These are phyloP conservation scores for Talaromyces sp. DNA, from an alignment of 2,329 filamentous ascomycete species.

Conservation along the genomic window DNA sequence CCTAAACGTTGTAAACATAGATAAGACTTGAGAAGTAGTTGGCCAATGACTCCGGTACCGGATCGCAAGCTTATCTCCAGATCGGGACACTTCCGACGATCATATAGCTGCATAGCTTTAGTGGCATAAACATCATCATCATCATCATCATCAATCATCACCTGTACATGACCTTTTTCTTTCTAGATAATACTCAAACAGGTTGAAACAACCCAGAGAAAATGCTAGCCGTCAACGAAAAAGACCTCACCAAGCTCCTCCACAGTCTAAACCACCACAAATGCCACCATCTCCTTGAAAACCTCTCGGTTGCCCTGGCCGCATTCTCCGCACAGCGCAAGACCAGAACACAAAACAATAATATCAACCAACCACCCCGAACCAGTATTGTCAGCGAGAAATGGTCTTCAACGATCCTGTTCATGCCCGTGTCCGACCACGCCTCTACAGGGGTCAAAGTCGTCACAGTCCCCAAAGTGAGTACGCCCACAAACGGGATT, in stretches of 20 bases:
- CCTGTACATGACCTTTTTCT: neutral
- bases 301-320: conserved; percentile 34
- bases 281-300: conserved; percentile 35
- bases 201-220: neutral
- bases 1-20: too few species aligned
- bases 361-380: conserved; percentile 44
- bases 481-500: conserved; percentile 35
- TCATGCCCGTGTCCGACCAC: conserved; percentile 68
- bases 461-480: conserved; percentile 55
- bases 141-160: too few species aligned
- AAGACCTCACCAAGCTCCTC: conserved; percentile 33
- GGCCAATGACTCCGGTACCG: neutral
- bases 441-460: conserved; percentile 68
- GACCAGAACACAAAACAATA: conserved; percentile 18
- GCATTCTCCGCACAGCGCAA: conserved; percentile 29
- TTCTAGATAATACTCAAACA: neutral
- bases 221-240: conserved; percentile 37
- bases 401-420: conserved; percentile 56
- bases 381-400: conserved; percentile 38
- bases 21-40: neutral
- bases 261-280: conserved; percentile 30
- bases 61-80: neutral
- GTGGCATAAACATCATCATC: neutral
- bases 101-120: neutral
- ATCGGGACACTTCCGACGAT: neutral